A percentile compares a stretch with the other conserved stretches of the same genome.
These are phyloP conservation scores for Fusarium nisikadoi DNA, from an alignment of 2,329 filamentous ascomycete species.

Conservation along the genomic window DNA sequence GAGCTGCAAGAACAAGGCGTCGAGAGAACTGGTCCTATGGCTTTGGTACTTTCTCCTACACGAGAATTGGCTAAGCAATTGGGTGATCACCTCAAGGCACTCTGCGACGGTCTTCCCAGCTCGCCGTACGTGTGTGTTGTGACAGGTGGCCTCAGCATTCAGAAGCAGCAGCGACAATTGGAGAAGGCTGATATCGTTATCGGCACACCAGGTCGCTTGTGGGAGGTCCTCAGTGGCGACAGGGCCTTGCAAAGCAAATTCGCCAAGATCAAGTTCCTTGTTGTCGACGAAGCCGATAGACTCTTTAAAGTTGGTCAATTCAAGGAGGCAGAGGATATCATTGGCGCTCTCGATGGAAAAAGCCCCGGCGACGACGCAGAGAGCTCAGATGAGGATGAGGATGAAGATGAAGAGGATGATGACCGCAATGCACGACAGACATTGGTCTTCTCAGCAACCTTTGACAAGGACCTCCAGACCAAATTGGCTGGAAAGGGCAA, in stretches of 20 bases:
- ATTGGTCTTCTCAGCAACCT: constrained; percentile 95
- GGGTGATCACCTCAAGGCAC: constrained; percentile 79
- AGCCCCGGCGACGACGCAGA: constrained; percentile 70
- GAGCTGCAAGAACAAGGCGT: constrained; percentile 55
- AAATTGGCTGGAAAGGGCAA: constrained; percentile 85
- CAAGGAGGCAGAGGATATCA: constrained; percentile 90
- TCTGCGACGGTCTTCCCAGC: constrained; percentile 71
- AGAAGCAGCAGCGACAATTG: constrained; percentile 91
- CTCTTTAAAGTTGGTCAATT: constrained; percentile 93
- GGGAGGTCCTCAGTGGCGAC: constrained; percentile 89
- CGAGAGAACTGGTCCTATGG: constrained; percentile 63
- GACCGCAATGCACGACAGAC: constrained; percentile 72
- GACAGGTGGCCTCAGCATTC: constrained; percentile 91
- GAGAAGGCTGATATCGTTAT: constrained; percentile 91
- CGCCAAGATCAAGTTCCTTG: constrained; percentile 80
- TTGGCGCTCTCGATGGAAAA: constrained; percentile 79
- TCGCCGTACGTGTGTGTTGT: constrained; percentile 84
- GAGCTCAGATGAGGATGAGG: constrained; percentile 60
- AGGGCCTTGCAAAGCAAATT: constrained; percentile 76
- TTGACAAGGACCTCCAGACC: constrained; percentile 89
- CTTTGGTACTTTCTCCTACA: constrained; percentile 89
- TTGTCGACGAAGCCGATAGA: constrained; percentile 94
- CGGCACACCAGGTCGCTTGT: constrained; percentile 89
- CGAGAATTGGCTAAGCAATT: constrained; percentile 94
- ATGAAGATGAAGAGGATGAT: constrained; percentile 57